Evolutionary conservation across 768 basidiomycete genomes (phyloP).

Genomic region (Leccinum longicurvipes): DNA sequence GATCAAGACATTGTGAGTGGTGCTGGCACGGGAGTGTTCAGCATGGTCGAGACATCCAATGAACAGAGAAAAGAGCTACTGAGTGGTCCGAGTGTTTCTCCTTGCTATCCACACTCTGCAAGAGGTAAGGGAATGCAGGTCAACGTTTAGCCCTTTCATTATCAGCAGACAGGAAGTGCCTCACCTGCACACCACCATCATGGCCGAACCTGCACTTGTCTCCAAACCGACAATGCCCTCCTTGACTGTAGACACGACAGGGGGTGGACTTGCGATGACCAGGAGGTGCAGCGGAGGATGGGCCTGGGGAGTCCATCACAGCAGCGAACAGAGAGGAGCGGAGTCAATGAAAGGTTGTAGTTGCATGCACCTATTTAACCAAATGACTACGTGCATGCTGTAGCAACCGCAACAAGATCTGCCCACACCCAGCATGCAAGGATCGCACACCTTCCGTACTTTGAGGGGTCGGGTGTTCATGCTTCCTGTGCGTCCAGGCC

Average conservation of each 20-base stretch:
- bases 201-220: conserved; percentile 26
- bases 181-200: conserved; percentile 8
- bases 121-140: not conserved
- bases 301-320: conserved; percentile 7
- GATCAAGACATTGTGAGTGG: not conserved
- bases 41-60: not conserved
- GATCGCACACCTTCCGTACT: not conserved
- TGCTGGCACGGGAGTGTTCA: not conserved
- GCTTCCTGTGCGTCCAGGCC: not conserved
- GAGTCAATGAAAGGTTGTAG: not conserved
- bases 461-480: not conserved
- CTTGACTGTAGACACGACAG: conserved; percentile 24
- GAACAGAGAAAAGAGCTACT: not conserved
- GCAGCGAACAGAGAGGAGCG: not conserved
- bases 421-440: too few relatives aligned
- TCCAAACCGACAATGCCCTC: conserved; percentile 25
- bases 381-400: not conserved
- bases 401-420: not conserved
- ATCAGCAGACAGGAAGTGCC: not conserved
- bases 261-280: conserved; percentile 7
- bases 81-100: not conserved
- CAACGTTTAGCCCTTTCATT: not conserved
- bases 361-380: not conserved
- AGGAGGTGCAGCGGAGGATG: not conserved
- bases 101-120: not conserved